Evolutionary conservation across 345 rosid species (phyloP), one percentile per base, ranked within the genome.

Genomic region (Eucalyptus erythrocorys): DNA sequence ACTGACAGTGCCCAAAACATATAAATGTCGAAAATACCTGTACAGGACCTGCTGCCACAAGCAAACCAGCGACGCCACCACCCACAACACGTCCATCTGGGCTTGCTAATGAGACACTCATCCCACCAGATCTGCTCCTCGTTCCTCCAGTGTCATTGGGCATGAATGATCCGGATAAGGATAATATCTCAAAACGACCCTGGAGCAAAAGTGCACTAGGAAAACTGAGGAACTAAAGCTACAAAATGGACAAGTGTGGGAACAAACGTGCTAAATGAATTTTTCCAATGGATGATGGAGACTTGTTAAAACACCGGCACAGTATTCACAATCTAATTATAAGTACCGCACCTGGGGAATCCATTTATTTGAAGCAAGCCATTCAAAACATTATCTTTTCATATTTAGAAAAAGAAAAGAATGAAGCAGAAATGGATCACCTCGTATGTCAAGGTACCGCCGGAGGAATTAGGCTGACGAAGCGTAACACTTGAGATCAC

Each of bases 401-500:
- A 37, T 37, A 40, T 30, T 10, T 22, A 3, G 57, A 10, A 40
- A 21, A 21, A 16, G n/a, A 37, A 43, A 37, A 76, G 82, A 76
- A 76, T 76, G 82, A 76, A 40, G 47, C 47, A 88, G 59, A 34
- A 22, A 81, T 49, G 22, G 51, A 86, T 90, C 86, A 97, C 99
- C 96, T 98, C 99, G 26, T 98, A 98, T 24, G 99, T 98, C 92
- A 98, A 93, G 90, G 99, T 98, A 84, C 99, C 99, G 4, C 99
- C 99, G 4, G 99, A 98, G 53, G 99, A 95, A 94, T 98, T 99
- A 27, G 99, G 97, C 88, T 96, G 99, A n/a, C 98, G 97, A 91
- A 98, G 97, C 4, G 99, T 98, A 84, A 97, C 99, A 76, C 96
- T 97, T 55, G 99, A 98, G 89, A 98, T 95, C 27, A 95, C 95